phyloP scores from a whole-genome alignment of 2,329 filamentous ascomycete species.

The Pestalotiopsis sp. region DNA sequence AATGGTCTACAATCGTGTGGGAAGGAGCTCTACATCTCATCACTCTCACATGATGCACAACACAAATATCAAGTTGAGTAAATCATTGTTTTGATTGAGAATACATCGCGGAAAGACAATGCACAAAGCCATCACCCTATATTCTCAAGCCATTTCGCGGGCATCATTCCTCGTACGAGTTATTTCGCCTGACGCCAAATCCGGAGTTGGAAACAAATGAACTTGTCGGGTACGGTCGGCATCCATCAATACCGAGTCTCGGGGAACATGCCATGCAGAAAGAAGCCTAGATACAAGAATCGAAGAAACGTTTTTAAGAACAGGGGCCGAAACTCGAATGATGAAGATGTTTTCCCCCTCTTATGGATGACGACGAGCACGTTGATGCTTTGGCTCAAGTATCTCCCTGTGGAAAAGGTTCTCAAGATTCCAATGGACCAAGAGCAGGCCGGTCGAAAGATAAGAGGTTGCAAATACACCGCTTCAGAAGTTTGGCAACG shows the following conservation, averaged over 20 bases:
- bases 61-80: background rate
- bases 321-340: conserved; percentile 11
- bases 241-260: conserved; percentile 7
- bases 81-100: conserved; percentile 9
- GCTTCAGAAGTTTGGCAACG: conserved; percentile 10
- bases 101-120: background rate
- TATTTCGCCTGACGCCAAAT: background rate
- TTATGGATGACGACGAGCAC: background rate
- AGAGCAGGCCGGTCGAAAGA: background rate
- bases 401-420: background rate
- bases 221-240: background rate
- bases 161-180: background rate
- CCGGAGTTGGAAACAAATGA: background rate
- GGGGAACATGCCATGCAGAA: conserved; percentile 11
- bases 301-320: conserved; percentile 7
- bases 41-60: too few species aligned
- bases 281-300: conserved; percentile 13
- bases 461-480: conserved; percentile 1
- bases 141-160: conserved; percentile 11
- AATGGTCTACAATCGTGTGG: too few species aligned
- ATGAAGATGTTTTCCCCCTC: conserved; percentile 4
- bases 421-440: conserved; percentile 1
- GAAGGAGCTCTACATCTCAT: too few species aligned
- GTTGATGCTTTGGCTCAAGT: background rate
- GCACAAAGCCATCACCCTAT: conserved; percentile 3